These are phyloP conservation scores for Fusarium udum DNA, from an alignment of 2,329 filamentous ascomycete genomes.

Conservation along the genomic window DNA sequence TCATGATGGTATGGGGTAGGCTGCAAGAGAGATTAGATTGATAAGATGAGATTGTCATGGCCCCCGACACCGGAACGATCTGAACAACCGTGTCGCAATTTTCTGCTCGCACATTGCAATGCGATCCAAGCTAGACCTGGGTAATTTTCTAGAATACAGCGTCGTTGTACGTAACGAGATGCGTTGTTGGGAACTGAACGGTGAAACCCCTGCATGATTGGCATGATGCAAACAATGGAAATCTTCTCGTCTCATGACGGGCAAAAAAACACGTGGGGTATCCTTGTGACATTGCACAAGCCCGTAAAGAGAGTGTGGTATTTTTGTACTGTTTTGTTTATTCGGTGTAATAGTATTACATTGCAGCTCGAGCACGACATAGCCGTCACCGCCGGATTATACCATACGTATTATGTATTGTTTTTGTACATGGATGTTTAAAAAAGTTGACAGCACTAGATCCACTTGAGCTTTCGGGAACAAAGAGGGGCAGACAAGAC, in stretches of 20 bases:
- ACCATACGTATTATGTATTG: background rate
- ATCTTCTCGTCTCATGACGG: constrained; percentile 35
- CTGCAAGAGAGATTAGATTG: constrained; percentile 31
- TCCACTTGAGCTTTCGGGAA: constrained; percentile 9
- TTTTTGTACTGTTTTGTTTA: background rate
- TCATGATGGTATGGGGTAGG: constrained; percentile 30
- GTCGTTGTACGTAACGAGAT: constrained; percentile 24
- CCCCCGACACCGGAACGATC: constrained; percentile 29
- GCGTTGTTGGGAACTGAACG: background rate
- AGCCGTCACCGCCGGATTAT: constrained; percentile 26
- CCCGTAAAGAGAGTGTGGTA: background rate
- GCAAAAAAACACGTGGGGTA: constrained; percentile 26
- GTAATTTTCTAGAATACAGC: background rate
- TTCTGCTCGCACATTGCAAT: constrained; percentile 25
- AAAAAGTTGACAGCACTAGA: constrained; percentile 1
- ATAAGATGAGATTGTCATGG: constrained; percentile 36
- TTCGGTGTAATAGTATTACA: background rate
- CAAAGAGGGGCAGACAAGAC: background rate
- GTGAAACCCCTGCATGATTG: background rate
- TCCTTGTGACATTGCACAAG: constrained; percentile 6
- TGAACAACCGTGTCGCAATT: constrained; percentile 24
- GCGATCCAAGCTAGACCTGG: background rate
- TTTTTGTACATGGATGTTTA: background rate
- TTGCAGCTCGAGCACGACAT: background rate
- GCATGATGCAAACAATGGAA: constrained; percentile 6